A percentile compares a stretch with the other conserved stretches of the same genome.
Conservation (phyloP, 2,329 filamentous ascomycete genomes). For the Exophiala dermatitidis region DNA sequence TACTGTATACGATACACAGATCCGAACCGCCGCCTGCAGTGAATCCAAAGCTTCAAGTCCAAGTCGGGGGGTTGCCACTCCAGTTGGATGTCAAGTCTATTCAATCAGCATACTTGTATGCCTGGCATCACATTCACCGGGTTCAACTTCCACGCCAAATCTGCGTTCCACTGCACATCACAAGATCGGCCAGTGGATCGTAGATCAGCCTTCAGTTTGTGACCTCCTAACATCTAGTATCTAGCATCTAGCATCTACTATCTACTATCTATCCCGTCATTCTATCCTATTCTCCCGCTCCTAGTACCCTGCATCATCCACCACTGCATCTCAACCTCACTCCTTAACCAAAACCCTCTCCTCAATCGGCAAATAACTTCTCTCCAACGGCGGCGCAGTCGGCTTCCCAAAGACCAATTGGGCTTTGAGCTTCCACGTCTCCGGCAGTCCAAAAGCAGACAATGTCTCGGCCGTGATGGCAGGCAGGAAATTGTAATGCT, state of each 20-base stretch:
- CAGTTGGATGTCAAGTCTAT: no score
- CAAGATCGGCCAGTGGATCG: no score
- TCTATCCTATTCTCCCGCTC: background rate
- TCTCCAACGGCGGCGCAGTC: slow-evolving; percentile 7
- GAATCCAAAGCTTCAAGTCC: no score
- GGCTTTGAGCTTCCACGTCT: slow-evolving; percentile 67
- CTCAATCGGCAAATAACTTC: slow-evolving; percentile 20
- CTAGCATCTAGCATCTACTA: background rate
- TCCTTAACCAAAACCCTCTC: slow-evolving; percentile 17
- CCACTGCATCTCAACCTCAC: background rate
- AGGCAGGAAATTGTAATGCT: slow-evolving; percentile 74
- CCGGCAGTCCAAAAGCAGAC: slow-evolving; percentile 61
- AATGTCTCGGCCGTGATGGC: slow-evolving; percentile 66
- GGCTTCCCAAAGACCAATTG: slow-evolving; percentile 71
- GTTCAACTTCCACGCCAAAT: no score
- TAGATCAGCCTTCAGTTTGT: no score
- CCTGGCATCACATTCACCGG: no score
- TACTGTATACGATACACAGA: no score
- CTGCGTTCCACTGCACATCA: no score
- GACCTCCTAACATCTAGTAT: no score
- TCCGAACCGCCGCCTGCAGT: no score
- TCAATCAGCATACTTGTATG: no score
- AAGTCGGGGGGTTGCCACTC: no score
- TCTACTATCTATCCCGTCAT: background rate
- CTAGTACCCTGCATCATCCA: background rate